Percentiles rank a stretch among this genome's conserved stretches.
Evolutionary conservation across 345 rosid genomes (phyloP).

Genomic region (Heritiera fomes): DNA sequence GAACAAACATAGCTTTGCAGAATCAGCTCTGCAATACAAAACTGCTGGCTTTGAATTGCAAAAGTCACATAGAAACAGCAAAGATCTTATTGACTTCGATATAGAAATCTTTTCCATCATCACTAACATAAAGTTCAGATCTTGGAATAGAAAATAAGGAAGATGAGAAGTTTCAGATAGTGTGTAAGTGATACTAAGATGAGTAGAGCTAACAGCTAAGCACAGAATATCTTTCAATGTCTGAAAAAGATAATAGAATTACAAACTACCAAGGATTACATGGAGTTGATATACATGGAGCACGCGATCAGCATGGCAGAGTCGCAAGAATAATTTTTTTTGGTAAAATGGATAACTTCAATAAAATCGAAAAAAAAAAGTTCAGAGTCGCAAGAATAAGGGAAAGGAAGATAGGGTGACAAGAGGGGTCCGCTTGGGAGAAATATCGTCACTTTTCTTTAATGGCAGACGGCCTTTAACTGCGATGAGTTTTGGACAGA

Average conservation of each 20-base stretch:
- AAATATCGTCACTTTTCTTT: slow-evolving; percentile 19
- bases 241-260: background rate
- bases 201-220: background rate
- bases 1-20: slow-evolving; percentile 78
- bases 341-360: too few relatives aligned
- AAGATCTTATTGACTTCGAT: slow-evolving; percentile 1
- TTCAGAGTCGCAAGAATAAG: background rate
- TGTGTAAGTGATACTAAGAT: background rate
- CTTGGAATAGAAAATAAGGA: background rate
- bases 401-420: background rate
- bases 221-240: background rate
- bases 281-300: slow-evolving; percentile 4
- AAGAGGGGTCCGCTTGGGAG: background rate
- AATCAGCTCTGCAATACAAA: slow-evolving; percentile 74
- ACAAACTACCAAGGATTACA: background rate
- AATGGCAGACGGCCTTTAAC: background rate
- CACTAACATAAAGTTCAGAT: slow-evolving; percentile 11
- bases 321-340: background rate
- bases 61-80: slow-evolving; percentile 57
- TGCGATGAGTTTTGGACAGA: background rate
- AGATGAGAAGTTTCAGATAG: background rate
- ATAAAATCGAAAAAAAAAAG: too few relatives aligned
- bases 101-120: background rate
- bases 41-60: slow-evolving; percentile 67
- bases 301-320: slow-evolving; percentile 14